Conservation (phyloP, 2,329 filamentous ascomycete genomes). For the Phialophora tarda region DNA sequence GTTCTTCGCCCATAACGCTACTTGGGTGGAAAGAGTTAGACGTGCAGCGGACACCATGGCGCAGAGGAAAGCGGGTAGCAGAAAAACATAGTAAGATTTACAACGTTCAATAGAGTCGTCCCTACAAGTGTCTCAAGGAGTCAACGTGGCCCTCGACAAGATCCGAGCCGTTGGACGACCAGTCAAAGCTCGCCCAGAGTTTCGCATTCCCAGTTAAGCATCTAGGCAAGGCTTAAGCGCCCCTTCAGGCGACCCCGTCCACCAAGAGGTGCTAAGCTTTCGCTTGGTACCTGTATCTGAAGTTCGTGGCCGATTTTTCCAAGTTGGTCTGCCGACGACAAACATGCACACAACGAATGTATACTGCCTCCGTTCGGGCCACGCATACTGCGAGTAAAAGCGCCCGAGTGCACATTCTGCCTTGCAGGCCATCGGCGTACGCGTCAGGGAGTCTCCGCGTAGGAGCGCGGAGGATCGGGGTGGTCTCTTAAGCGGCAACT, state of each 20-base stretch:
- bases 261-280: constrained; percentile 22
- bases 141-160: neutral
- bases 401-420: neutral
- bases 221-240: constrained; percentile 6
- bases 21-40: constrained; percentile 25
- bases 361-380: neutral
- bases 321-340: neutral
- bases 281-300: constrained; percentile 6
- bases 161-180: neutral
- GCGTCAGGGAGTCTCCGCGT: constrained; percentile 10
- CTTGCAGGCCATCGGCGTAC: constrained; percentile 2
- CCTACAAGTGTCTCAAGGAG: neutral
- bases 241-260: constrained; percentile 5
- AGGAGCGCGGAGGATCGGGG: neutral
- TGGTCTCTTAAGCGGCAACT: neutral
- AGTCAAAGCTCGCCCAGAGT: constrained; percentile 23
- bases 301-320: neutral
- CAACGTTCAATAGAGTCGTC: neutral
- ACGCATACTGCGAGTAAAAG: neutral
- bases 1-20: constrained; percentile 21
- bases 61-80: constrained; percentile 2
- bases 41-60: constrained; percentile 16
- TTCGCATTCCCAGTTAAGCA: constrained; percentile 12
- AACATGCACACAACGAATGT: neutral
- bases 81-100: neutral